Evolutionary conservation across 441 rosid species (phyloP).

Genomic region (Dalechampia spathulata): DNA sequence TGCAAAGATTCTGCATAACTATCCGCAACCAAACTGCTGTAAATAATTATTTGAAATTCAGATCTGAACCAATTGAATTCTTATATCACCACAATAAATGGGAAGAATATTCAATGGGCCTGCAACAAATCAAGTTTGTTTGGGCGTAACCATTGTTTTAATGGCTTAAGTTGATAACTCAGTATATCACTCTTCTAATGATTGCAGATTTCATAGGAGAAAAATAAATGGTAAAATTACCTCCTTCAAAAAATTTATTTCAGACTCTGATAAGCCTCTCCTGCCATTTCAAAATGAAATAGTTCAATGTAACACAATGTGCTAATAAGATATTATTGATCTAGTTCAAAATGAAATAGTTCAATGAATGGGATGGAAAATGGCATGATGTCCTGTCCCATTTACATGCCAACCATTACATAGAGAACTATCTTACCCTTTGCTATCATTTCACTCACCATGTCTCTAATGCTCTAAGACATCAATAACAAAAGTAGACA

Average conservation of each 20-base stretch:
- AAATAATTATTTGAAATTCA: neutral
- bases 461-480: neutral
- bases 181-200: constrained; percentile 1
- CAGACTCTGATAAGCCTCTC: constrained; percentile 91
- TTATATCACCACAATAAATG: too few relatives aligned
- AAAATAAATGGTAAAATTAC: constrained; percentile 27
- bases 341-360: constrained; percentile 19
- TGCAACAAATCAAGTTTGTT: too few relatives aligned
- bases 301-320: neutral
- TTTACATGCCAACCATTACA: too few relatives aligned
- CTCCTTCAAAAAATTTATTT: constrained; percentile 77
- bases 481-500: neutral
- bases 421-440: neutral
- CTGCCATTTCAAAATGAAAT: constrained; percentile 36
- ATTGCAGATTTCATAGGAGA: constrained; percentile 8
- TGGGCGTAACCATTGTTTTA: too few relatives aligned
- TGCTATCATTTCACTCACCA: neutral
- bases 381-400: too few relatives aligned
- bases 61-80: neutral
- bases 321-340: too few relatives aligned
- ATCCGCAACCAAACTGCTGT: neutral
- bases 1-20: neutral
- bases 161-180: too few relatives aligned
- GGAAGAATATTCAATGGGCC: too few relatives aligned
- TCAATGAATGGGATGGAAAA: neutral